A percentile compares a stretch with the other conserved stretches of the same genome.
These are phyloP conservation scores for Bipolaris cookei DNA, from an alignment of 2,329 filamentous ascomycete genomes.

Conservation along the genomic window DNA sequence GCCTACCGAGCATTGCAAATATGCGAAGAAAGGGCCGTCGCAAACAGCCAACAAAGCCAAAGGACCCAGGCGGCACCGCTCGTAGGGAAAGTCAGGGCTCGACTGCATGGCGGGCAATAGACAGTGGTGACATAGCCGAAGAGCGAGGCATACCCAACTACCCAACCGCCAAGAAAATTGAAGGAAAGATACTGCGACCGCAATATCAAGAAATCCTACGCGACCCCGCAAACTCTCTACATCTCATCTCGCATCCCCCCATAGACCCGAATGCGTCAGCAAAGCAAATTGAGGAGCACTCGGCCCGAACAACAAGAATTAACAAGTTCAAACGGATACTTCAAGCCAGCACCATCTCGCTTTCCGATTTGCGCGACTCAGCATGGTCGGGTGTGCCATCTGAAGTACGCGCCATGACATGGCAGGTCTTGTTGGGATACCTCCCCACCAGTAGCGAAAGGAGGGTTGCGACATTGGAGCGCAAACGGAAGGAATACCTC, in stretches of 20 bases:
- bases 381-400: conserved; percentile 95
- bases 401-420: conserved; percentile 98
- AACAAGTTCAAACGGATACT: conserved; percentile 98
- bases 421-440: conserved; percentile 94
- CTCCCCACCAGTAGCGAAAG: conserved; percentile 96
- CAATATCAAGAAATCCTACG: conserved; percentile 95
- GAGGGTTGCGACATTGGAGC: conserved; percentile 84
- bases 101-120: conserved; percentile 64
- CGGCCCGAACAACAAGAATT: conserved; percentile 87
- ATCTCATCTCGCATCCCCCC: conserved; percentile 87
- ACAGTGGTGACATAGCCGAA: conserved; percentile 93
- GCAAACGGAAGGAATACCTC: conserved; percentile 95
- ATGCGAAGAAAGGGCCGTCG: conserved; percentile 76
- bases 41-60: conserved; percentile 52
- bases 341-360: conserved; percentile 86
- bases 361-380: conserved; percentile 80
- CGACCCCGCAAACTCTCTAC: conserved; percentile 88
- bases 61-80: conserved; percentile 51
- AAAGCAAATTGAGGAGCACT: conserved; percentile 86
- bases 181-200: conserved; percentile 93
- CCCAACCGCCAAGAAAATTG: conserved; percentile 84
- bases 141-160: conserved; percentile 84
- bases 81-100: conserved; percentile 31
- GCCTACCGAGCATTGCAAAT: conserved; percentile 87
- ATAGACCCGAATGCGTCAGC: conserved; percentile 74